These are phyloP conservation scores for Fraxinus greggii DNA, from an alignment of 305 asterid genomes.

Conservation along the genomic window DNA sequence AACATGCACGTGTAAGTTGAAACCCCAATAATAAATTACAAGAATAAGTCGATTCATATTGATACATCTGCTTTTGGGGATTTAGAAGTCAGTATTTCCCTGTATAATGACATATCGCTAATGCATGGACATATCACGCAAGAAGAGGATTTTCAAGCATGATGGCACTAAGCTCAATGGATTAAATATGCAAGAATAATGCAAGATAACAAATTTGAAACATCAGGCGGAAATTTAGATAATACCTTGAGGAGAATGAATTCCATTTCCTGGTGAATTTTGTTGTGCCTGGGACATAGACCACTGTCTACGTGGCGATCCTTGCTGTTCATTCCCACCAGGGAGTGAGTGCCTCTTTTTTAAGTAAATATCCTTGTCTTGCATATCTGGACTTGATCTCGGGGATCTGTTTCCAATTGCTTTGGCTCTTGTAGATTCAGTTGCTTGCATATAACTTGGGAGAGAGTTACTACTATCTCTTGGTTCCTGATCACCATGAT, in stretches of 20 bases:
- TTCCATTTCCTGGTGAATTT: constrained; percentile 60
- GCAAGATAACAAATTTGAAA: neutral
- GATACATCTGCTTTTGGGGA: neutral
- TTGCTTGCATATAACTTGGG: constrained; percentile 98
- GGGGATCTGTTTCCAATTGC: constrained; percentile 74
- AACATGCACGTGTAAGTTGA: neutral
- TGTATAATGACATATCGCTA: neutral
- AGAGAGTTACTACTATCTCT: constrained; percentile 74
- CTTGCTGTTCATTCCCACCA: constrained; percentile 69
- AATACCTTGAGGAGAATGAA: constrained; percentile 83
- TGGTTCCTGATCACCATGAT: constrained; percentile 73
- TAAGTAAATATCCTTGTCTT: constrained; percentile 57
- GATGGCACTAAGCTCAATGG: neutral
- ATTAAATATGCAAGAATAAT: neutral
- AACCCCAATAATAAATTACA: neutral
- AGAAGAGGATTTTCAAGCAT: neutral
- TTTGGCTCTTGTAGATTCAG: constrained; percentile 95
- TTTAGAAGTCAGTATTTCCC: neutral
- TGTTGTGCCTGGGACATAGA: constrained; percentile 74
- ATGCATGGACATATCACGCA: neutral
- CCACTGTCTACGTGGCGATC: constrained; percentile 76
- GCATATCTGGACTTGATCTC: constrained; percentile 89
- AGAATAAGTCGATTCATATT: neutral
- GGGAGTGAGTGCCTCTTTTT: constrained; percentile 86
- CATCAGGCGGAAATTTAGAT: constrained; percentile 6